Conservation (phyloP, 257 asterid species). For the Perilla frutescens region DNA sequence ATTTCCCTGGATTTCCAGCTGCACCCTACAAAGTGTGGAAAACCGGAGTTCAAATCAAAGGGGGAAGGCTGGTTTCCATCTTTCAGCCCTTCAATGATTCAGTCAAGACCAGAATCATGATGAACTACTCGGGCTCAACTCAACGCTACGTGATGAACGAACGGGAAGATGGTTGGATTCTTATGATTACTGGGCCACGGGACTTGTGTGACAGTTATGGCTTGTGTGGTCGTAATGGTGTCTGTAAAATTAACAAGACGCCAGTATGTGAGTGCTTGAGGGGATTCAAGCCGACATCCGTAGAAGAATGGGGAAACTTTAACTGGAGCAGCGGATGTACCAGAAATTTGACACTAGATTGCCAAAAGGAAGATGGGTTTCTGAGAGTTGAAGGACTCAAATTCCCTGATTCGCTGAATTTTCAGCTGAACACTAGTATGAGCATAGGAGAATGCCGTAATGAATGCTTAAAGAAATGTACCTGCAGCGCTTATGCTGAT, state of each 20-base stretch:
- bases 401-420: slow-evolving; percentile 12
- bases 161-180: slow-evolving; percentile 6
- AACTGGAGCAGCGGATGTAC: slow-evolving; percentile 45
- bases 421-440: neutral
- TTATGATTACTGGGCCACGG: neutral
- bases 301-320: slow-evolving; percentile 34
- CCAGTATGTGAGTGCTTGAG: slow-evolving; percentile 44
- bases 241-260: slow-evolving; percentile 37
- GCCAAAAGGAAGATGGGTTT: slow-evolving; percentile 29
- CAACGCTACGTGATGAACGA: slow-evolving; percentile 27
- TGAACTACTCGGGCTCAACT: slow-evolving; percentile 9
- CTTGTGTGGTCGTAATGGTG: slow-evolving; percentile 44
- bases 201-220: slow-evolving; percentile 45
- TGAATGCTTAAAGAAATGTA: slow-evolving; percentile 31
- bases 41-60: neutral
- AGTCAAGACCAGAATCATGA: neutral
- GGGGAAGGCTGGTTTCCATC: slow-evolving; percentile 4
- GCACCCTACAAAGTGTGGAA: neutral
- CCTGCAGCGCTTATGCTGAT: slow-evolving; percentile 31
- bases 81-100: neutral
- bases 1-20: neutral
- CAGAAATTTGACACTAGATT: slow-evolving; percentile 11
- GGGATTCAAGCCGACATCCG: slow-evolving; percentile 47
- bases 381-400: slow-evolving; percentile 16
- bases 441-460: slow-evolving; percentile 8